Evolutionary conservation across 2,329 filamentous ascomycete species (phyloP), one percentile per base, ranked within the genome.

Genomic region (Emergomyces orientalis): DNA sequence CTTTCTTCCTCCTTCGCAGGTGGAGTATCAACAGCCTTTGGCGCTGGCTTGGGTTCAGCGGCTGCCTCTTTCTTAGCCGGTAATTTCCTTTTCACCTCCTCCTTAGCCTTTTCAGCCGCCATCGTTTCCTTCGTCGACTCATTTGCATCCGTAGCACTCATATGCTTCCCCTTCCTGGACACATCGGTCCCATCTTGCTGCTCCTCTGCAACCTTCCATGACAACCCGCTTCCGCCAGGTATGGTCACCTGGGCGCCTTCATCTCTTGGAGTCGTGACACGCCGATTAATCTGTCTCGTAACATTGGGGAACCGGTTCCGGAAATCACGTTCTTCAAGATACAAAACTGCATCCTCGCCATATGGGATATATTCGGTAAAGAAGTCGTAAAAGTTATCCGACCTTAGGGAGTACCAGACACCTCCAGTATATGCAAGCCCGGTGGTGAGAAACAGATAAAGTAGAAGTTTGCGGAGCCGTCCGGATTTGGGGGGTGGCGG

Each of bases 371-470:
- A 99, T 78, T 97, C 92, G 71, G 92, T 97, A 79, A 99, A 99
- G 81, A 97, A 94, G 77, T 99, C 94, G 78, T 99, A 93, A 84
- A 97, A 99, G 78, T 91, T 96, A 81, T 99, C 94, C 73, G 88
- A 96, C 76, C 94, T 84, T 67, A 96, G 86, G 62, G 94, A 93
- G 77, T 96, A 94, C 82, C 89, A 96, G 62, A 97, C 87, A 68
- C 93, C 91, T 67, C 91, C 91, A 62, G 84, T 89, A 71, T 96
- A 99, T 47, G 88, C 87, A 54, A 95, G 77, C 6, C 86, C 85
- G 32, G 89, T 86, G 34, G 97, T 83, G 54, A 96, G 77, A 65
- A 92, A 79, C 58, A 97, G 77, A 62, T 89, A 89, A 67, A 92
- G 78, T 63, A 97, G 78, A 73, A 91, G 88, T 73, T 88, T 88